Evolutionary conservation across 2,329 filamentous ascomycete genomes (phyloP), one percentile per base, ranked within the genome.

Genomic region (Didymella pinodella): DNA sequence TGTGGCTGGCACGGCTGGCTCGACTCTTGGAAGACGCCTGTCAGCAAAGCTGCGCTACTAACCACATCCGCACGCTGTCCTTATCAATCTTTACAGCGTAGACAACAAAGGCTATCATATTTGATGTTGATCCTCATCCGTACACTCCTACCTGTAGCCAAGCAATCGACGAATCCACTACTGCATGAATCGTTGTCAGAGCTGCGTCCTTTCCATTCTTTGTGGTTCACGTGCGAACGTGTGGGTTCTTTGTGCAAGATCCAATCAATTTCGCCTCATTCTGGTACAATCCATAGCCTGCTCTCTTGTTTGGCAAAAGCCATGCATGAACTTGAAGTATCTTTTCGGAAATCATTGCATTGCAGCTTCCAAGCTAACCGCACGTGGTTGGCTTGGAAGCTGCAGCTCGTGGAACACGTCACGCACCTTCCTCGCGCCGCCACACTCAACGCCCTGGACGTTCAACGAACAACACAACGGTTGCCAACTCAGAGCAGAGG

Each of bases 391-490:
- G 32, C 32, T 36, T 40, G 22, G 32, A 54, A 59, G 41, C 57
- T 66, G 59, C 62, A 62, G 54, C 47, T 56, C 54, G 54, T 61
- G 63, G 64, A 65, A 68, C 65, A 67, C 65, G 66, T 69, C 65
- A 68, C 65, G 57, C 61, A 53, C 56, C 63, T 58, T 61, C 48
- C 57, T 34, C 57, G 53, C 62, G 64, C 65, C 65, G 67, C 64
- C 59, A 62, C 61, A 60, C 48, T 60, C 32, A 55, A 55, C 45
- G 59, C 59, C 60, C 47, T 56, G 61, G 46, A 59, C 36, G 48
- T 62, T 68, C 57, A 41, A 62, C 64, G 66, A 70, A 70, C 66
- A 70, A 65, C 67, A 66, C 63, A 69, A 69, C 67, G 55, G 59
- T 50, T 70, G 67, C 67, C 66, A 69, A 61, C 66, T 66, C 67